phyloP scores from a whole-genome alignment of 2,329 filamentous ascomycete species.

The Corynespora cassiicola region DNA sequence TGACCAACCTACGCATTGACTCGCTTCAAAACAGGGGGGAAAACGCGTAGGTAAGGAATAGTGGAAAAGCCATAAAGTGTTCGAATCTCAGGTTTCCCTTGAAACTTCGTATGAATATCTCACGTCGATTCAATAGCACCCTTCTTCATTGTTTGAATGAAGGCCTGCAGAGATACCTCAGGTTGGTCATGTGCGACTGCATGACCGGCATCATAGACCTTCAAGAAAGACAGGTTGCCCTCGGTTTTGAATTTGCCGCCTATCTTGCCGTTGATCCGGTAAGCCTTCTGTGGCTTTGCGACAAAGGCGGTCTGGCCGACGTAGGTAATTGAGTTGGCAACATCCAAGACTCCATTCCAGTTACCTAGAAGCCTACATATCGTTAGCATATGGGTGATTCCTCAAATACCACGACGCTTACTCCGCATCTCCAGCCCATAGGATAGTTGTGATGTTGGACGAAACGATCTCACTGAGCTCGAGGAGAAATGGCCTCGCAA shows the following conservation, averaged over 20 bases:
- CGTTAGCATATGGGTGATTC: constrained; percentile 6
- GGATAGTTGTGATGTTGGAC: constrained; percentile 38
- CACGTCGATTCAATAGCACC: constrained; percentile 44
- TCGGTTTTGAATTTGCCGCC: constrained; percentile 66
- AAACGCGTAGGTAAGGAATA: no score
- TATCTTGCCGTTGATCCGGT: constrained; percentile 54
- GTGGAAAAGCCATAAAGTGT: no score
- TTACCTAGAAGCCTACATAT: constrained; percentile 42
- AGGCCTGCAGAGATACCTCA: constrained; percentile 53
- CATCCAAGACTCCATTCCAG: constrained; percentile 47
- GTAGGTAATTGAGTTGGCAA: constrained; percentile 45
- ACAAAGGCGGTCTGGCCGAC: constrained; percentile 49
- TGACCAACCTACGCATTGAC: no score
- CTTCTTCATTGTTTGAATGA: constrained; percentile 54
- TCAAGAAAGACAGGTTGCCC: constrained; percentile 64
- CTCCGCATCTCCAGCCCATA: constrained; percentile 53
- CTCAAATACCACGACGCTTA: constrained; percentile 32
- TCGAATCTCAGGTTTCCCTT: neutral
- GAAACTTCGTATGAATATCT: neutral
- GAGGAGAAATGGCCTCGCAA: constrained; percentile 22
- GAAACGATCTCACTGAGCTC: constrained; percentile 25
- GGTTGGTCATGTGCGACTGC: constrained; percentile 60
- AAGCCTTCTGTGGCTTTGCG: constrained; percentile 49
- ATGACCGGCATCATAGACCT: constrained; percentile 54
- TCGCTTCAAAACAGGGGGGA: no score